These are phyloP conservation scores for Ustilago trichophora DNA, from an alignment of 1,284 basidiomycete species.

Conservation along the genomic window DNA sequence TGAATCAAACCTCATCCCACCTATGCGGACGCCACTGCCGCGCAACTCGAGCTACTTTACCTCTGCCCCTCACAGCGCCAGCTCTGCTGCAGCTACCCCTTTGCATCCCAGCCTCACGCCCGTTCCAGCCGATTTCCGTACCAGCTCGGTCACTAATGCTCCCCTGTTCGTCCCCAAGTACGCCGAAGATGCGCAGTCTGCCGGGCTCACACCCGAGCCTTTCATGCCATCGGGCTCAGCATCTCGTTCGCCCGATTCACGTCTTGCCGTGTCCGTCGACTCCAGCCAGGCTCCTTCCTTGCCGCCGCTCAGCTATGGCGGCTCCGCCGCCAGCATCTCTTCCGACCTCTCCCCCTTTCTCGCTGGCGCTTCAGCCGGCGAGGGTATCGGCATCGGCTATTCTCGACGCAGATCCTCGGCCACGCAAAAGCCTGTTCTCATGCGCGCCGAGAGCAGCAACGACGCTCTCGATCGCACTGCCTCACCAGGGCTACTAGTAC, in stretches of 20 bases:
- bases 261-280: not conserved
- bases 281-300: conserved; percentile 5
- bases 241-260: not conserved
- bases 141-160: conserved; percentile 55
- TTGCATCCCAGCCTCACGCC: conserved; percentile 31
- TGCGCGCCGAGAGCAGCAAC: conserved; percentile 36
- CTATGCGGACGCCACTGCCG: conserved; percentile 26
- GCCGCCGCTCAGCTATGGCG: conserved; percentile 7
- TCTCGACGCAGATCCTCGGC: conserved; percentile 28
- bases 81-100: conserved; percentile 6
- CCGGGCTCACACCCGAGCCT: conserved; percentile 14
- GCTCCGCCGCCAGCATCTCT: not conserved
- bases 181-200: conserved; percentile 13
- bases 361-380: not conserved
- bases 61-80: conserved; percentile 26
- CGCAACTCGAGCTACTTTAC: conserved; percentile 42
- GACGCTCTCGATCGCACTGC: conserved; percentile 31
- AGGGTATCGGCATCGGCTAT: not conserved
- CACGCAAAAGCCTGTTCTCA: conserved; percentile 15
- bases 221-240: not conserved
- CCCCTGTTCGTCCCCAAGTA: conserved; percentile 53
- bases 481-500: conserved; percentile 32
- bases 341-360: conserved; percentile 16
- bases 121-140: conserved; percentile 37
- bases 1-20: conserved; percentile 12